Evolutionary conservation across 2,329 filamentous ascomycete genomes (phyloP).

Genomic region (Ophiostoma tasmaniense): DNA sequence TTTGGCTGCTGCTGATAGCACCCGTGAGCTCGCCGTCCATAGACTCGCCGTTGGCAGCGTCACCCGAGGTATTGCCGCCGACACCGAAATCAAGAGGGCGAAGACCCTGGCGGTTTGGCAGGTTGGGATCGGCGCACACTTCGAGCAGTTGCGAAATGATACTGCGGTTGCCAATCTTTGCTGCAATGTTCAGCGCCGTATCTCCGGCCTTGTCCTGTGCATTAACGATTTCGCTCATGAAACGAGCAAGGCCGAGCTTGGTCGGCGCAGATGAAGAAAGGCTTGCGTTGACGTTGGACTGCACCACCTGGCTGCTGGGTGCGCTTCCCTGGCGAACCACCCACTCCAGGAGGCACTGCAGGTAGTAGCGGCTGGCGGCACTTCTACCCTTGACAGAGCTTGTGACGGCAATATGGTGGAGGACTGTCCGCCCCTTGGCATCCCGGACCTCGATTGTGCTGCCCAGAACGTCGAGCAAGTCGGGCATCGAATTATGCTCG

Average conservation of each 20-base stretch:
- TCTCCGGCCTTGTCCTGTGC: constrained; percentile 89
- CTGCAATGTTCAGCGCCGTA: constrained; percentile 88
- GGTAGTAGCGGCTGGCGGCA: constrained; percentile 86
- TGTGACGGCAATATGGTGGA: constrained; percentile 93
- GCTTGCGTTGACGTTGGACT: constrained; percentile 19
- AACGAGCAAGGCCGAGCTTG: constrained; percentile 79
- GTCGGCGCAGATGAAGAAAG: constrained; percentile 33
- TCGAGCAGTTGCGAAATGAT: constrained; percentile 96
- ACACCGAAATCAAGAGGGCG: constrained; percentile 92
- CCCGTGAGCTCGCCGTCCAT: constrained; percentile 36
- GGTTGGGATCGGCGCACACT: constrained; percentile 86
- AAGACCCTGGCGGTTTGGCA: constrained; percentile 82
- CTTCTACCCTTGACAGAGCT: constrained; percentile 92
- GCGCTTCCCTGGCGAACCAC: constrained; percentile 69
- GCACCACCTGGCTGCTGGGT: constrained; percentile 33
- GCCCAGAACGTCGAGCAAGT: constrained; percentile 79
- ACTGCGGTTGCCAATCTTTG: constrained; percentile 82
- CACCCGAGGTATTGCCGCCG: constrained; percentile 52
- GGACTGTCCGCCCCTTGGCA: constrained; percentile 77
- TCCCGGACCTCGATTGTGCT: constrained; percentile 87
- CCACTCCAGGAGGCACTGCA: constrained; percentile 90
- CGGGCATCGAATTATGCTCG: constrained; percentile 82
- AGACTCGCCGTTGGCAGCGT: constrained; percentile 35
- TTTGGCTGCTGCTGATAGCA: constrained; percentile 39
- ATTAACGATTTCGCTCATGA: constrained; percentile 96